A percentile compares a stretch with the other conserved stretches of the same genome.
These are phyloP conservation scores for Bertia moriformis DNA, from an alignment of 2,329 filamentous ascomycete genomes.

Conservation along the genomic window DNA sequence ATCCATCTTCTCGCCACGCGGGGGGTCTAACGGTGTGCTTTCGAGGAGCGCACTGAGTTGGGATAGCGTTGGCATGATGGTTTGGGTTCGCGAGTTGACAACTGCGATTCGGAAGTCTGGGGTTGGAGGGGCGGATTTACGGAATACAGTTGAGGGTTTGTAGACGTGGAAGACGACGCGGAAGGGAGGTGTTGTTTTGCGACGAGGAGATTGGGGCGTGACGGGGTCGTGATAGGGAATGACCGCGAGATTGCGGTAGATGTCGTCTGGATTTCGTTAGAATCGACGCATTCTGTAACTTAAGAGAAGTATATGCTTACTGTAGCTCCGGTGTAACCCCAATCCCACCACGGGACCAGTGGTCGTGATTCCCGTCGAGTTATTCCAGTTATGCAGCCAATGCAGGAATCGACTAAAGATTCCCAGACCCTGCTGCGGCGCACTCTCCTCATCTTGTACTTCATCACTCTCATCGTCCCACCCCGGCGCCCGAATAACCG, in stretches of 20 bases:
- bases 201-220: background rate
- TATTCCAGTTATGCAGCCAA: background rate
- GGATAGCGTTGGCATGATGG: conserved; percentile 33
- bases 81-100: conserved; percentile 34
- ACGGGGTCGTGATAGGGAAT: background rate
- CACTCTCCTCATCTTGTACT: no score
- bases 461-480: background rate
- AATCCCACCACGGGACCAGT: background rate
- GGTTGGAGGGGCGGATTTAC: conserved; percentile 35
- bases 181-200: conserved; percentile 18
- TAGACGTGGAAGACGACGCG: conserved; percentile 43
- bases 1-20: conserved; percentile 23
- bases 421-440: no score
- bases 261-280: background rate
- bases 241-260: background rate
- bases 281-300: no score
- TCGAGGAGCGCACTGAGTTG: conserved; percentile 39
- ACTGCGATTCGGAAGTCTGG: conserved; percentile 49
- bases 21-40: conserved; percentile 36
- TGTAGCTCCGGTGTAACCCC: background rate
- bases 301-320: background rate
- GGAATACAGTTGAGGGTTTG: conserved; percentile 37
- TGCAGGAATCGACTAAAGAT: background rate
- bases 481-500: conserved; percentile 33
- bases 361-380: background rate